Conservation (phyloP, 2,329 filamentous ascomycete genomes). For the Chrysoporthe deuterocubensis region DNA sequence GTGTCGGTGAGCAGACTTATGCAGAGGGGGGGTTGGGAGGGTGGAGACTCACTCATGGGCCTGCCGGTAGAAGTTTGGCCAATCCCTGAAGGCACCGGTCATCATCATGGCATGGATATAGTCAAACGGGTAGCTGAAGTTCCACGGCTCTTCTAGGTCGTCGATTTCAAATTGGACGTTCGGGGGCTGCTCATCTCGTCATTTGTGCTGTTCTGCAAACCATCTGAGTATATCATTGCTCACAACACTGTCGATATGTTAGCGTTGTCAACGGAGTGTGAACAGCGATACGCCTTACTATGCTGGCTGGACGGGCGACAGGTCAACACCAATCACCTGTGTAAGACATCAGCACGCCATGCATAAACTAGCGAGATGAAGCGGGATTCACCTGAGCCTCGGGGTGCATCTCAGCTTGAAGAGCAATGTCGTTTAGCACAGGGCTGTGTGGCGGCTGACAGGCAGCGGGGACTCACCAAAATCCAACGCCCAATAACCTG, state of each 20-base stretch:
- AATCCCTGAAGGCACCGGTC: constrained; percentile 36
- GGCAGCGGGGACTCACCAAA: constrained; percentile 32
- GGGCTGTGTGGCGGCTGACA: not conserved
- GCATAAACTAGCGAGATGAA: not conserved
- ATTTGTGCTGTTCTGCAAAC: not conserved
- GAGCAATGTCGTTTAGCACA: constrained; percentile 14
- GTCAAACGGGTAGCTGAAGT: constrained; percentile 35
- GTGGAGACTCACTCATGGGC: constrained; percentile 31
- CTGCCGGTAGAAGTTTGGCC: constrained; percentile 33
- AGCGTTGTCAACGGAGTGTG: constrained; percentile 7
- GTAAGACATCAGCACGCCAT: constrained; percentile 8
- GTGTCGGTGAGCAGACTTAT: constrained; percentile 6
- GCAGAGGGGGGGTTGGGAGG: not conserved
- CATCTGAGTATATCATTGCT: not conserved
- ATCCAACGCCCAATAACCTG: constrained; percentile 37
- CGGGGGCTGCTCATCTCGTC: constrained; percentile 29
- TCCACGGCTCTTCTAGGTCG: constrained; percentile 37
- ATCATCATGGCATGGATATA: constrained; percentile 37
- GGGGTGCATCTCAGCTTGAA: constrained; percentile 34
- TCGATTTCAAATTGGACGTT: constrained; percentile 37
- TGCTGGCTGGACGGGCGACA: constrained; percentile 34
- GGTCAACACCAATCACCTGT: constrained; percentile 35
- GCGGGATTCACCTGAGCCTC: constrained; percentile 32
- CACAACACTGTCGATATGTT: constrained; percentile 24
- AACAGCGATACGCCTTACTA: constrained; percentile 28